phyloP scores from a whole-genome alignment of 2,329 filamentous ascomycete genomes.

The Elsinoe ampelina region DNA sequence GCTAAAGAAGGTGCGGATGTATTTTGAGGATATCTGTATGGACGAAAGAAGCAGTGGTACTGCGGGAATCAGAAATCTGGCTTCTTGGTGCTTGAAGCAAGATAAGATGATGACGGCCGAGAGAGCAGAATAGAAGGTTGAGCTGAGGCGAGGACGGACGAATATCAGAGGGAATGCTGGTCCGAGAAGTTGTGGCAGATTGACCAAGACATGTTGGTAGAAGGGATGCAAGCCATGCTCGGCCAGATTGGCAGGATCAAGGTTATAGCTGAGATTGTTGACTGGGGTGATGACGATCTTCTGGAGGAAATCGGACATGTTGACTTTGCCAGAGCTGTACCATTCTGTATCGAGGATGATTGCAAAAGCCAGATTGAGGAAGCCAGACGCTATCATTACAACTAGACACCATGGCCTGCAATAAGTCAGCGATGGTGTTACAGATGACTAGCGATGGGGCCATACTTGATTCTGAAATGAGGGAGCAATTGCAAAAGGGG shows the following conservation, averaged over 20 bases:
- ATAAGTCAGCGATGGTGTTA: neutral
- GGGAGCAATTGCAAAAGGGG: slow-evolving; percentile 76
- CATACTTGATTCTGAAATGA: slow-evolving; percentile 72
- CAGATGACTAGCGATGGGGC: slow-evolving; percentile 14
- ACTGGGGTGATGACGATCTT: slow-evolving; percentile 44
- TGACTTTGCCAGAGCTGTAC: slow-evolving; percentile 55
- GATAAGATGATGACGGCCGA: slow-evolving; percentile 63
- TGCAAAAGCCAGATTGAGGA: slow-evolving; percentile 63
- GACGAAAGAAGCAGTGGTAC: slow-evolving; percentile 70
- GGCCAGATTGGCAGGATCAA: slow-evolving; percentile 39
- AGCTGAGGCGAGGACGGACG: slow-evolving; percentile 44
- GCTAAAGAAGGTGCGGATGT: slow-evolving; percentile 43
- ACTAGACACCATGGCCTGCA: slow-evolving; percentile 49
- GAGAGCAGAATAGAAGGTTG: slow-evolving; percentile 62
- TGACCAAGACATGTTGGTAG: slow-evolving; percentile 43
- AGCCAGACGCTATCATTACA: slow-evolving; percentile 54
- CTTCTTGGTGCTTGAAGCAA: slow-evolving; percentile 69
- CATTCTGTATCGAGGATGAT: slow-evolving; percentile 78
- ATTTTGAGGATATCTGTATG: slow-evolving; percentile 53
- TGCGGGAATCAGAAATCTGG: slow-evolving; percentile 65
- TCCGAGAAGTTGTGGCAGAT: slow-evolving; percentile 45
- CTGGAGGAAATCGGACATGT: slow-evolving; percentile 53
- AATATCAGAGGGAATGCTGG: slow-evolving; percentile 41
- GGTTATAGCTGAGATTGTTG: slow-evolving; percentile 46
- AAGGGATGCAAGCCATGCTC: slow-evolving; percentile 45